phyloP scores from a whole-genome alignment of 2,329 filamentous ascomycete species.

The Fusarium caatingaense region DNA sequence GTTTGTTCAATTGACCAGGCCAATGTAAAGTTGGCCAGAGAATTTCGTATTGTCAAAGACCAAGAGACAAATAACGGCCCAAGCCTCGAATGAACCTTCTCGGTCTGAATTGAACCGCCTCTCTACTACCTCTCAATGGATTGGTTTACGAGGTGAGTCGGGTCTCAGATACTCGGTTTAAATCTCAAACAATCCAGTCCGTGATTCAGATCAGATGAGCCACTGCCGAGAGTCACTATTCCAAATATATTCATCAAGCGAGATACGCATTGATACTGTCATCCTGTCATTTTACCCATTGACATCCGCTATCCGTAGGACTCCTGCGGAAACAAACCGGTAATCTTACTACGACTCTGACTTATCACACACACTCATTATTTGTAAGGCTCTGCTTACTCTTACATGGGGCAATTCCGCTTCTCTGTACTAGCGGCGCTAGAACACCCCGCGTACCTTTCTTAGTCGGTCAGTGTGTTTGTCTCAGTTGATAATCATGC shows the following conservation, averaged over 20 bases:
- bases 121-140: too few relatives aligned
- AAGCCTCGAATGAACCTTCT: not conserved
- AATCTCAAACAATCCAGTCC: not conserved
- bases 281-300: too few relatives aligned
- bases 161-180: not conserved
- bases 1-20: not conserved
- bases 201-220: conserved; percentile 3
- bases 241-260: not conserved
- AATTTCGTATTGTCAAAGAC: not conserved
- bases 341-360: not conserved
- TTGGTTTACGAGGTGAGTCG: not conserved
- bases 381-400: not conserved
- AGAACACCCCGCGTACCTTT: conserved; percentile 11
- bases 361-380: not conserved
- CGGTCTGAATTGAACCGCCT: not conserved
- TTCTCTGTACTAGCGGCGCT: not conserved
- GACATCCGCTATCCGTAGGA: too few relatives aligned
- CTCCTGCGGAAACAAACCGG: not conserved
- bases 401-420: not conserved
- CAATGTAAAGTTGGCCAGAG: too few relatives aligned
- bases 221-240: not conserved
- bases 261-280: not conserved
- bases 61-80: not conserved
- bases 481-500: conserved; percentile 19
- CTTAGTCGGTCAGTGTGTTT: conserved; percentile 22